Evolutionary conservation across 2,329 filamentous ascomycete genomes (phyloP).

Genomic region (Aspergillus fructus): DNA sequence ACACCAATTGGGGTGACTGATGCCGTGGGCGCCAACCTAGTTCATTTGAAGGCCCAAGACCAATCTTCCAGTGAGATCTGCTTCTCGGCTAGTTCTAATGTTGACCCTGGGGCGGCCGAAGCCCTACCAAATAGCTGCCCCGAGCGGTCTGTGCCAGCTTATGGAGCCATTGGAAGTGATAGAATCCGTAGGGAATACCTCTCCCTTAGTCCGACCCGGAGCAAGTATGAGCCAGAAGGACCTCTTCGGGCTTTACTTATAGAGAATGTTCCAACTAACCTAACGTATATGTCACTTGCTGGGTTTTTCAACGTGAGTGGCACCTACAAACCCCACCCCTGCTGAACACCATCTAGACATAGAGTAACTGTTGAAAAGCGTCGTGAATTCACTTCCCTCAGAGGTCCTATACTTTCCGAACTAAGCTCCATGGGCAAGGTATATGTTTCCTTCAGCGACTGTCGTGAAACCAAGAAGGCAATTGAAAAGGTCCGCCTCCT

Average conservation of each 20-base stretch:
- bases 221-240: constrained; percentile 27
- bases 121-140: constrained; percentile 9
- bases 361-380: constrained; percentile 21
- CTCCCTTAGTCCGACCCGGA: constrained; percentile 14
- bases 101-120: constrained; percentile 15
- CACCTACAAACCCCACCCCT: not conserved
- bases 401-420: constrained; percentile 37
- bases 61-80: constrained; percentile 14
- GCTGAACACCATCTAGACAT: not conserved
- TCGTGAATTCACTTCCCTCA: constrained; percentile 37
- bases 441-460: constrained; percentile 59
- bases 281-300: constrained; percentile 36
- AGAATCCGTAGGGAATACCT: constrained; percentile 12
- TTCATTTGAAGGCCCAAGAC: constrained; percentile 13
- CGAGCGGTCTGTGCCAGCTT: constrained; percentile 17
- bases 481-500: constrained; percentile 48
- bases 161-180: constrained; percentile 25
- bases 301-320: constrained; percentile 41
- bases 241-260: constrained; percentile 32
- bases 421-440: constrained; percentile 44
- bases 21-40: constrained; percentile 6
- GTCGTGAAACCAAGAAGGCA: constrained; percentile 58
- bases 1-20: constrained; percentile 47
- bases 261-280: constrained; percentile 31
- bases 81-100: constrained; percentile 22